These are phyloP conservation scores for Aspergillus heteromorphus DNA, from an alignment of 495 filamentous ascomycete species.

Conservation along the genomic window DNA sequence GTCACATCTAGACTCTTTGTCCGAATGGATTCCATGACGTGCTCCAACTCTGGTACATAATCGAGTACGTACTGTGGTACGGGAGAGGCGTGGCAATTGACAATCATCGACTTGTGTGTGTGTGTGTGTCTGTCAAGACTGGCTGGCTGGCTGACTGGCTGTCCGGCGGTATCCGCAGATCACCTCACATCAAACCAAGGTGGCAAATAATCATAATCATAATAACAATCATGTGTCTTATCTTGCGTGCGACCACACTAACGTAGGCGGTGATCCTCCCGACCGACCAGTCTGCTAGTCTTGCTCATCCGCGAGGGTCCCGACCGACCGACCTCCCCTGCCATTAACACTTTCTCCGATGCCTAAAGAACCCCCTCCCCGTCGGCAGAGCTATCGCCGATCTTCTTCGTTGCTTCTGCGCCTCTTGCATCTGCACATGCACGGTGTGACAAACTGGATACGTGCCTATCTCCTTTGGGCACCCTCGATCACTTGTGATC, in stretches of 20 bases:
- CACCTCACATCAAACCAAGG: background rate
- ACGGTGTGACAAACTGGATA: background rate
- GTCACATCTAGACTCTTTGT: background rate
- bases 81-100: too few species aligned
- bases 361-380: too few species aligned
- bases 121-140: too few species aligned
- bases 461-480: background rate
- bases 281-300: background rate
- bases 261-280: background rate
- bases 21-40: background rate
- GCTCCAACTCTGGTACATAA: background rate
- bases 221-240: background rate
- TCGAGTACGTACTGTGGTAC: background rate
- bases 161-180: background rate
- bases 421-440: too few species aligned
- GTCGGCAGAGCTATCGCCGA: too few species aligned
- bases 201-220: background rate
- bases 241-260: background rate
- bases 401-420: too few species aligned
- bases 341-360: background rate
- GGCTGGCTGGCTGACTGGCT: background rate
- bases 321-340: background rate
- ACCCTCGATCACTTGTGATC: background rate
- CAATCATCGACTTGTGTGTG: too few species aligned
- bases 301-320: background rate